Conservation (phyloP, 768 basidiomycete species). For the Pilatotrama ljubarskyi region DNA sequence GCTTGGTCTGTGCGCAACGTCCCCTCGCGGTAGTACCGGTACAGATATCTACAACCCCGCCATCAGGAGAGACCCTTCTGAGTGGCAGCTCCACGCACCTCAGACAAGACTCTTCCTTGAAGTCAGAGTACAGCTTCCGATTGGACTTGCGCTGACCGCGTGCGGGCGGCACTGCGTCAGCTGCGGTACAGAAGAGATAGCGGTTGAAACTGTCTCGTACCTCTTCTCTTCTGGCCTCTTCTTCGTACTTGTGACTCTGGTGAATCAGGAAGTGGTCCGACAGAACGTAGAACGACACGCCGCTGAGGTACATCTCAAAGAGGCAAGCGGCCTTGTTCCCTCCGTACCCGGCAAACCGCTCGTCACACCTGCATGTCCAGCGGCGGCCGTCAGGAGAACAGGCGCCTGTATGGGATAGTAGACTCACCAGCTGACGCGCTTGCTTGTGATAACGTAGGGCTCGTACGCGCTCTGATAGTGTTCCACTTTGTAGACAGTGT, state of each 20-base stretch:
- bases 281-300: constrained; percentile 80
- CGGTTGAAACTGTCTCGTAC: constrained; percentile 35
- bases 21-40: constrained; percentile 53
- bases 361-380: constrained; percentile 70
- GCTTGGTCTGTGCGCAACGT: constrained; percentile 51
- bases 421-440: constrained; percentile 67
- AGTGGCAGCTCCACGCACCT: constrained; percentile 42
- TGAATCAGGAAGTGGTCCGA: constrained; percentile 88
- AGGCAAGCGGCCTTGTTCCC: constrained; percentile 92
- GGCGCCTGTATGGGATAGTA: neutral
- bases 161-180: neutral
- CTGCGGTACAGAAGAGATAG: neutral
- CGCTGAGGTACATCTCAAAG: constrained; percentile 88
- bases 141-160: constrained; percentile 64
- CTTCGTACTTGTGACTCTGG: constrained; percentile 83
- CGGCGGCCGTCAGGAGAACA: constrained; percentile 9
- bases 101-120: constrained; percentile 74
- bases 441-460: constrained; percentile 83
- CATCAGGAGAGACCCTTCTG: neutral
- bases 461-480: constrained; percentile 85
- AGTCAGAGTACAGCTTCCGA: constrained; percentile 74
- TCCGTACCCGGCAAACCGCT: constrained; percentile 88
- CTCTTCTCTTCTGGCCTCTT: constrained; percentile 69
- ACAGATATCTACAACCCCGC: constrained; percentile 53
- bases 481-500: constrained; percentile 73